Evolutionary conservation across 2,329 filamentous ascomycete genomes (phyloP).

Genomic region (Nemania serpens): DNA sequence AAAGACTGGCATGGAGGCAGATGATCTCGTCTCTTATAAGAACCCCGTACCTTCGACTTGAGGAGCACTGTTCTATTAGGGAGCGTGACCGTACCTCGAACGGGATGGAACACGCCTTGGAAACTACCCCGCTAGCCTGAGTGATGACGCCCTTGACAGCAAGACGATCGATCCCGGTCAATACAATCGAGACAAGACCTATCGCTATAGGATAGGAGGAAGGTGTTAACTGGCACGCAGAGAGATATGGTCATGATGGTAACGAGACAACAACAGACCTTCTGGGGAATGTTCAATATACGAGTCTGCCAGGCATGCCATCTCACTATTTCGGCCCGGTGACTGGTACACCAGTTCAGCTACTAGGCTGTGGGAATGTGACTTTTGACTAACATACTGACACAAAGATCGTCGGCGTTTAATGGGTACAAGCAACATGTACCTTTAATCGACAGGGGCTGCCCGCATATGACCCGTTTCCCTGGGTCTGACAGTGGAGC

Average conservation of each 20-base stretch:
- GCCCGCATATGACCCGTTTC: conserved; percentile 26
- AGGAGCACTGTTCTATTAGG: conserved; percentile 30
- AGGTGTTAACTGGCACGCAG: conserved; percentile 39
- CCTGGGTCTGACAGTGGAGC: conserved; percentile 28
- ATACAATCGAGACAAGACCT: conserved; percentile 32
- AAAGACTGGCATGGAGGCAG: conserved; percentile 40
- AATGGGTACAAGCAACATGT: conserved; percentile 24
- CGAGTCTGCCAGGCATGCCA: conserved; percentile 27
- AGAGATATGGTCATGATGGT: conserved; percentile 34
- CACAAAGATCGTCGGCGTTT: conserved; percentile 36
- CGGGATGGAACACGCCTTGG: conserved; percentile 32
- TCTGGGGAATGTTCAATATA: conserved; percentile 42
- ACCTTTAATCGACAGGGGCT: neutral
- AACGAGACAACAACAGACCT: conserved; percentile 37
- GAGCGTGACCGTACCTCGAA: conserved; percentile 34
- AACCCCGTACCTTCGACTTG: conserved; percentile 21
- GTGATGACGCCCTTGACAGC: conserved; percentile 29
- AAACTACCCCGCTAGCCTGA: conserved; percentile 29
- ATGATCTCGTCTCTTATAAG: conserved; percentile 43
- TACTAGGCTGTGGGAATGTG: conserved; percentile 38
- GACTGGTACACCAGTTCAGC: conserved; percentile 5
- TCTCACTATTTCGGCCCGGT: conserved; percentile 29
- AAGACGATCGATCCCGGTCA: conserved; percentile 11
- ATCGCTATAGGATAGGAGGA: conserved; percentile 18
- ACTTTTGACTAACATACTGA: conserved; percentile 40